These are phyloP conservation scores for Phoma herbarum DNA, from an alignment of 2,329 filamentous ascomycete genomes.

Conservation along the genomic window DNA sequence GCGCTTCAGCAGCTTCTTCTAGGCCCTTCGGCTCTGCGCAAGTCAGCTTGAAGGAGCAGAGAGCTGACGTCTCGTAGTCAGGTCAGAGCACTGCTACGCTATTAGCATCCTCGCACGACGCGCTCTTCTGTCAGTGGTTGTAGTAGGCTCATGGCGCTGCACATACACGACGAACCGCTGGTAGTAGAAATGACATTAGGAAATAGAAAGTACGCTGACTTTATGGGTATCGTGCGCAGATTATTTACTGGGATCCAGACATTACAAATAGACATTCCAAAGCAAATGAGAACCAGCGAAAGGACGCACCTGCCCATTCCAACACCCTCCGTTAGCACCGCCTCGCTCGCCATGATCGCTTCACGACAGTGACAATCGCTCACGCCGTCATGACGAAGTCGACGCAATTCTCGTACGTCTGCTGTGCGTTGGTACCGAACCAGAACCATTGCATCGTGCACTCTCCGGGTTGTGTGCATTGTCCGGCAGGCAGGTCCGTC, in stretches of 20 bases:
- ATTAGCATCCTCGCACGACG: no score
- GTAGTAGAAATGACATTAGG: constrained; percentile 5
- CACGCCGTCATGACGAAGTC: constrained; percentile 57
- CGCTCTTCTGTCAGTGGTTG: not conserved
- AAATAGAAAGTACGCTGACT: constrained; percentile 2
- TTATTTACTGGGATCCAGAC: not conserved
- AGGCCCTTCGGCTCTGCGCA: not conserved
- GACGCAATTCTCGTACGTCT: constrained; percentile 70
- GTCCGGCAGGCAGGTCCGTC: constrained; percentile 49
- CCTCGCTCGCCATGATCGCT: not conserved
- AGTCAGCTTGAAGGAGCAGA: not conserved
- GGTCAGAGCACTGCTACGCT: no score
- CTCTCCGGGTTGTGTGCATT: constrained; percentile 57
- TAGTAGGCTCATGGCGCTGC: not conserved
- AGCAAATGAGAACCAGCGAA: not conserved
- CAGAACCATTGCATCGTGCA: constrained; percentile 70
- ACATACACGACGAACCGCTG: not conserved
- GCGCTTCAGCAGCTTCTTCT: not conserved
- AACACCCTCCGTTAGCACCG: not conserved
- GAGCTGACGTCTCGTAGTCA: not conserved
- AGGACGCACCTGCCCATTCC: not conserved
- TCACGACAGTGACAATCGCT: not conserved
- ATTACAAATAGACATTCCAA: not conserved
- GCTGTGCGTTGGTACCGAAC: constrained; percentile 62
- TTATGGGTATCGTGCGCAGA: constrained; percentile 14